Conservation (phyloP, 495 filamentous ascomycete genomes). For the Penicillium lividum region DNA sequence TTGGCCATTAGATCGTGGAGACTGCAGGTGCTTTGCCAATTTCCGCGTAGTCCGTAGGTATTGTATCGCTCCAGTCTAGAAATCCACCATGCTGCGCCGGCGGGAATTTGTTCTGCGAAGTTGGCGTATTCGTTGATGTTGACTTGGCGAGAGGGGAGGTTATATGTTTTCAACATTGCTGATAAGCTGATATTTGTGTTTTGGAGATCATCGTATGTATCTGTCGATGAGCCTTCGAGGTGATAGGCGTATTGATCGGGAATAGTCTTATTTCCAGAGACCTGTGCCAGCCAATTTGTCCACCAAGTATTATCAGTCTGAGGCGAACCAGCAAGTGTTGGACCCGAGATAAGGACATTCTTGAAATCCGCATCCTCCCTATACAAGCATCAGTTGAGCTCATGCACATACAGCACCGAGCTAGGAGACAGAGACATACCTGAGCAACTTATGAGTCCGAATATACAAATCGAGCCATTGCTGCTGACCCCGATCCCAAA, state of each 20-base stretch:
- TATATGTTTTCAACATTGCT: conserved; percentile 26
- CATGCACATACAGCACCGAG: background rate
- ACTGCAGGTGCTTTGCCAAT: conserved; percentile 35
- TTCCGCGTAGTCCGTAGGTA: conserved; percentile 39
- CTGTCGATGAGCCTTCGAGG: conserved; percentile 18
- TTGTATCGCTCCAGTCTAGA: conserved; percentile 39
- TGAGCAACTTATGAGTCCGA: conserved; percentile 28
- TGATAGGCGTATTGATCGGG: conserved; percentile 44
- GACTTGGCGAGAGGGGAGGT: conserved; percentile 31
- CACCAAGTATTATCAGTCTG: conserved; percentile 29
- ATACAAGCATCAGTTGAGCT: background rate
- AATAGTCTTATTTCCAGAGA: conserved; percentile 28
- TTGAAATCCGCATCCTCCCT: background rate
- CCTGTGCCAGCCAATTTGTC: conserved; percentile 26
- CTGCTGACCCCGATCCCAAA: conserved; percentile 33
- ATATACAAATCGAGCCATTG: conserved; percentile 36
- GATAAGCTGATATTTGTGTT: conserved; percentile 23
- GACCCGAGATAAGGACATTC: background rate
- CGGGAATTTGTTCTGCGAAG: conserved; percentile 37
- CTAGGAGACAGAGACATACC: conserved; percentile 12
- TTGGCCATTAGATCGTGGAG: conserved; percentile 42
- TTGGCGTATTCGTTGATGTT: conserved; percentile 49
- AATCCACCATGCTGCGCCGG: conserved; percentile 42
- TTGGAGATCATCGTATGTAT: conserved; percentile 29
- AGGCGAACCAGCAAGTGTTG: conserved; percentile 10